Percentiles rank a stretch among this genome's conserved stretches.
phyloP scores from a whole-genome alignment of 2,329 filamentous ascomycete genomes.

The Colletotrichum simmondsii region DNA sequence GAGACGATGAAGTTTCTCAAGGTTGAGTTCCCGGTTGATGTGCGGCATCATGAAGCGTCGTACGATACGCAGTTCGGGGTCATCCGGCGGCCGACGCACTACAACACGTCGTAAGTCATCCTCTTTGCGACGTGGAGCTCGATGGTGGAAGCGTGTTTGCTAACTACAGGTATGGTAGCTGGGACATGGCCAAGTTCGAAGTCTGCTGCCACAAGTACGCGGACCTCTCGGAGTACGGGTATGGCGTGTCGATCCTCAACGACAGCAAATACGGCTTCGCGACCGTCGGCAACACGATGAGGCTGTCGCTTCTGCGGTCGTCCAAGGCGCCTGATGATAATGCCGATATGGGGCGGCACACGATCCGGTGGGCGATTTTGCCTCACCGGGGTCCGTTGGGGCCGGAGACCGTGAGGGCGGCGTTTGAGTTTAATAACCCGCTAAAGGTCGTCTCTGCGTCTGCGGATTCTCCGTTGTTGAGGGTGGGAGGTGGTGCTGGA shows the following conservation, averaged over 20 bases:
- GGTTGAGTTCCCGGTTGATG: constrained; percentile 75
- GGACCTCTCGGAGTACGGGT: constrained; percentile 75
- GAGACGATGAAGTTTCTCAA: constrained; percentile 79
- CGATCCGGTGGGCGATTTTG: constrained; percentile 74
- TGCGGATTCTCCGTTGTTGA: not conserved
- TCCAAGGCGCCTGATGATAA: constrained; percentile 77
- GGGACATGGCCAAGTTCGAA: constrained; percentile 86
- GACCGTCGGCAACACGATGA: constrained; percentile 74
- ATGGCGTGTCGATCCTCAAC: constrained; percentile 76
- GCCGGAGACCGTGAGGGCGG: constrained; percentile 68
- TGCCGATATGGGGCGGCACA: constrained; percentile 75
- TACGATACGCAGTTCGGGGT: constrained; percentile 78
- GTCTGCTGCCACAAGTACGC: constrained; percentile 82
- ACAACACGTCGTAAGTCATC: constrained; percentile 69
- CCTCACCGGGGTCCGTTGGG: constrained; percentile 69
- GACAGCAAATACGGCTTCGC: constrained; percentile 79
- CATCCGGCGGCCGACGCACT: constrained; percentile 73
- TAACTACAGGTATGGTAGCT: not conserved
- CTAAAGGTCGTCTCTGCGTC: constrained; percentile 47
- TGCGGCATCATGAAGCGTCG: constrained; percentile 72
- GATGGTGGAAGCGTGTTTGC: no score
- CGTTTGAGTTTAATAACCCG: constrained; percentile 75
- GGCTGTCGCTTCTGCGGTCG: constrained; percentile 71
- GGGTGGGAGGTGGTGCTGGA: no score
- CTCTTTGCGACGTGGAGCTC: accelerated